These are phyloP conservation scores for Pleurostoma richardsiae DNA, from an alignment of 2,329 filamentous ascomycete species.

Conservation along the genomic window DNA sequence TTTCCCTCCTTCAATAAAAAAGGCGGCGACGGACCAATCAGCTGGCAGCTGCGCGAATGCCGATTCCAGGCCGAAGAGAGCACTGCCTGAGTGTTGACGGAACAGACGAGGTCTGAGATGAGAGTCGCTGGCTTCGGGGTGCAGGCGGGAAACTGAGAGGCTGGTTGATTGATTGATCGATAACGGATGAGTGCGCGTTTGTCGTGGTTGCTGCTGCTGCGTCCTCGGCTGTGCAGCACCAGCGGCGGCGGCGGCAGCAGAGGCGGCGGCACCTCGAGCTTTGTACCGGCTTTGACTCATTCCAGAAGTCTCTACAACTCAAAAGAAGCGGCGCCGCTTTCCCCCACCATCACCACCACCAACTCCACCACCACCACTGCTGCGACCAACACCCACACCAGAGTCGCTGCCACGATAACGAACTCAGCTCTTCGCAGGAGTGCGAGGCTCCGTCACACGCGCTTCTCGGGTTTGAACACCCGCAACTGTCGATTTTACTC, in stretches of 20 bases:
- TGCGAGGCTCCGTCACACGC: not conserved
- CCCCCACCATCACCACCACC: not conserved
- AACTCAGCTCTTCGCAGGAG: too few relatives aligned
- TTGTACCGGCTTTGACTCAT: slow-evolving; percentile 10
- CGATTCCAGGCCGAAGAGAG: too few relatives aligned
- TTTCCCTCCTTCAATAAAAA: slow-evolving; percentile 1
- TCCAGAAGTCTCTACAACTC: slow-evolving; percentile 11
- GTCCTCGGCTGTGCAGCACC: not conserved
- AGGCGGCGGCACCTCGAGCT: not conserved
- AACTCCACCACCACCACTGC: slow-evolving; percentile 2
- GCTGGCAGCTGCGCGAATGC: too few relatives aligned
- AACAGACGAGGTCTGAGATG: not conserved
- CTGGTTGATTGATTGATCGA: not conserved
- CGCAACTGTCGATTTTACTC: not conserved
- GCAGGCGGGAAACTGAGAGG: not conserved
- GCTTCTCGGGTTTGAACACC: too few relatives aligned
- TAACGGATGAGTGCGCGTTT: not conserved
- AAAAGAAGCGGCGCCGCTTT: slow-evolving; percentile 1
- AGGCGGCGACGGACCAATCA: not conserved
- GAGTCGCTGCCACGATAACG: not conserved
- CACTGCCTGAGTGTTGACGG: not conserved
- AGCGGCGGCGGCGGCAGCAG: not conserved
- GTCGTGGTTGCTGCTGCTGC: not conserved
- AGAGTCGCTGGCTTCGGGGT: not conserved
- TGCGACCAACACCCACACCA: slow-evolving; percentile 5